Conservation (phyloP, 192 early-diverging fungal genomes). For the Lobosporangium transversale region DNA sequence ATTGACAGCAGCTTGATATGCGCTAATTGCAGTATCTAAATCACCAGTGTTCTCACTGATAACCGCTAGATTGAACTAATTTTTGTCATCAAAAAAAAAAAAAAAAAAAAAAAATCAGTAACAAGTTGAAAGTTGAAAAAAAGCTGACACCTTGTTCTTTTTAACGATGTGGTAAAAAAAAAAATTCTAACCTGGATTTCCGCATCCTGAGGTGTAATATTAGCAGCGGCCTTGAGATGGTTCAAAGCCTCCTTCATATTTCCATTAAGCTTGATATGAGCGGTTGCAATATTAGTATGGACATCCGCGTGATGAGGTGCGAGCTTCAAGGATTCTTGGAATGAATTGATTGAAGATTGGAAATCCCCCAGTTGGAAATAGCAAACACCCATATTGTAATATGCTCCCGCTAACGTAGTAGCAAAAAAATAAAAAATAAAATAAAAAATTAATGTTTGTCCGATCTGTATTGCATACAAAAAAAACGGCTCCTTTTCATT, state of each 20-base stretch:
- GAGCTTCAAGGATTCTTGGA: conserved; percentile 46
- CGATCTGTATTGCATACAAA: neutral
- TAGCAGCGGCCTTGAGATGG: conserved; percentile 46
- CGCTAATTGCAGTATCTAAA: conserved; percentile 36
- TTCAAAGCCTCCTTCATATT: conserved; percentile 29
- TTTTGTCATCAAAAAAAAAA: neutral
- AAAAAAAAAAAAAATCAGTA: too few relatives aligned
- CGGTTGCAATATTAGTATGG: conserved; percentile 42
- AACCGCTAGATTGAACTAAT: conserved; percentile 49
- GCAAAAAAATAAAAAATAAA: neutral
- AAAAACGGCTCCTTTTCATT: neutral
- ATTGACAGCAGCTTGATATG: conserved; percentile 33
- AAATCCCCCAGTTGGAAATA: conserved; percentile 48
- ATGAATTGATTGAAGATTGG: conserved; percentile 48
- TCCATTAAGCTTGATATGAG: conserved; percentile 36
- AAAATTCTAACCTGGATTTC: conserved; percentile 31
- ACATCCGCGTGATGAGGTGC: conserved; percentile 46
- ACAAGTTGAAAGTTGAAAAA: neutral
- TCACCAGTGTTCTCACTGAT: conserved; percentile 38
- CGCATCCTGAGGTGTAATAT: conserved; percentile 40
- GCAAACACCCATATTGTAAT: conserved; percentile 51
- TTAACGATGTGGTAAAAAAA: neutral
- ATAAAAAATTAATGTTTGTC: too few relatives aligned
- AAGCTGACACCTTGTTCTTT: neutral
- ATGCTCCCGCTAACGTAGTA: conserved; percentile 28